A percentile compares a stretch with the other conserved stretches of the same genome.
phyloP scores from a whole-genome alignment of 2,329 filamentous ascomycete species.

The Fusarium xyrophilum region DNA sequence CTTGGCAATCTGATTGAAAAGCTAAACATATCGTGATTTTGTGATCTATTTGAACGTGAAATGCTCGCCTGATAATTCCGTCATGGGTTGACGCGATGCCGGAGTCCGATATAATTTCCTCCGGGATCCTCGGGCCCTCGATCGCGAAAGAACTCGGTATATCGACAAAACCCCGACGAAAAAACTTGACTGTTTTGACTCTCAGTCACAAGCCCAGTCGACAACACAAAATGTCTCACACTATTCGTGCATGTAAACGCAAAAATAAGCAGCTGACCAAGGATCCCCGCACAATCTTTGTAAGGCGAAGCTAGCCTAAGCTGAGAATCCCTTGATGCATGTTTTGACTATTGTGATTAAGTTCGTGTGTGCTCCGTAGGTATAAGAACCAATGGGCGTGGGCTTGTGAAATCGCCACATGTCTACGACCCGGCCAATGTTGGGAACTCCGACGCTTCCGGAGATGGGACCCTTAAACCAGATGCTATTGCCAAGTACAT shows the following conservation, averaged over 20 bases:
- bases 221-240: not conserved
- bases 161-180: conserved; percentile 4
- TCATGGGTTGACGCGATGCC: not conserved
- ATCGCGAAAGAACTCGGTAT: not conserved
- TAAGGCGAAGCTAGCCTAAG: conserved; percentile 12
- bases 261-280: conserved; percentile 24
- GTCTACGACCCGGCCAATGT: conserved; percentile 16
- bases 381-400: not conserved
- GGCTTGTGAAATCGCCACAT: conserved; percentile 9
- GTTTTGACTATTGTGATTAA: not conserved
- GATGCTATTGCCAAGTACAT: conserved; percentile 12
- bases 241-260: not conserved
- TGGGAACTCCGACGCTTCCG: conserved; percentile 28
- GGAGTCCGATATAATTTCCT: not conserved
- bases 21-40: not conserved
- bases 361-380: not conserved
- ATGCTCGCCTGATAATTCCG: not conserved
- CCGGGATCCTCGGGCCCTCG: conserved; percentile 8
- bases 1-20: not conserved
- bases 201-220: not conserved
- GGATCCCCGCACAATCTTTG: conserved; percentile 5
- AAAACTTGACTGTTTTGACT: not conserved
- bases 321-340: not conserved
- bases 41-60: not conserved
- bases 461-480: not conserved